Evolutionary conservation across 169 alveolate species (phyloP), one percentile per base, ranked within the genome.

Genomic region (Plasmodium fragile): DNA sequence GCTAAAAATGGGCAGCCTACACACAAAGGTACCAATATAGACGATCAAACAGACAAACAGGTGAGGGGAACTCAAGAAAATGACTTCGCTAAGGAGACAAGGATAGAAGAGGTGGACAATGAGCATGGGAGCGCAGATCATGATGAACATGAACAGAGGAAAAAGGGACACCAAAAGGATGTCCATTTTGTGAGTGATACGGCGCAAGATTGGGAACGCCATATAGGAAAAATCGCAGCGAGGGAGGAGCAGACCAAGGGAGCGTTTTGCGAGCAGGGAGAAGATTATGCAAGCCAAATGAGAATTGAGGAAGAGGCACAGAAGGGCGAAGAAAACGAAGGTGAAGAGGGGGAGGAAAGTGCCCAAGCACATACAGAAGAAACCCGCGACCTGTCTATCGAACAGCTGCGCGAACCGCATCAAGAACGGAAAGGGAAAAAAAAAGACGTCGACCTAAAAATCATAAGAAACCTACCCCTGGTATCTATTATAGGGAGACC

Each of bases 401-500:
- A 43, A 73, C 13, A 22, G 22, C 22, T 0, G 18, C 45, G 8
- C n/a, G 22, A 25, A 16, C 71, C 71, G 30, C 18, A 11, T 8
- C 18, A 3, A 18, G 59, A 75, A 53, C 32, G 72, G 72, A 80
- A 81, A 11, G 59, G 83, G 6, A 79, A 91, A 49, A 91, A 91
- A 53, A 80, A 65, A 45, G 30, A 45, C 41, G 59, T 70, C 39
- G 92, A 81, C 22, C 25, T 91, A 81, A 79, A 81, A 30, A 81
- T 91, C 10, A 70, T 91, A 36, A 59, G 92, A 34, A 91, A 30
- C 22, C 75, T 91, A 16, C 94, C 94, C 91, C 81, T 96, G 28
- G 84, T 96, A 70, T 92, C 97, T 18, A 91, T 96, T 53, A 96
- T 96, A 72, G 97, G 97, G 0, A 71, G 97, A 41, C 95, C 97